Base-by-base conservation (phyloP, 1,139 yeast genomes). In the Pichia sp. region DNA sequence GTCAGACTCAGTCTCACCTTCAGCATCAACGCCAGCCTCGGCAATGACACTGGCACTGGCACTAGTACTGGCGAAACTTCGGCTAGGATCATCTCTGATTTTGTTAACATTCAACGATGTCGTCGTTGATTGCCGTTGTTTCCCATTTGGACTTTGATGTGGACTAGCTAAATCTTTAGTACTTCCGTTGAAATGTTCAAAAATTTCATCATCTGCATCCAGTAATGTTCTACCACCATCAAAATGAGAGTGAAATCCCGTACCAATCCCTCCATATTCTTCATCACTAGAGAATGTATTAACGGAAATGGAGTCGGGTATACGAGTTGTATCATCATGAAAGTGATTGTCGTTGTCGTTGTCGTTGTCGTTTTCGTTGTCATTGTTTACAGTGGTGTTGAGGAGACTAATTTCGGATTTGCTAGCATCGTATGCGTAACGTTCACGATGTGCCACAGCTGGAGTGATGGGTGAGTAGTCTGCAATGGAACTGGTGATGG, bases 261-360 rank as follows among this genome's bases (percentile, higher is more conserved):
- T n/a, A n/a, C n/a, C n/a, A n/a, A n/a, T n/a, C n/a, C n/a, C n/a
- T n/a, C n/a, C n/a, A n/a, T n/a, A n/a, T 8, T 19, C 32, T 13
- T 38, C 45, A 18, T 36, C 41, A 27, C 44, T 40, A 7, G 46
- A 42, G 18, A 44, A 44, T 9, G 47, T 44, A n/a, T 28, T 37
- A 5, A 41, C 39, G 2, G 47, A n/a, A n/a, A n/a, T n/a, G n/a
- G n/a, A n/a, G n/a, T n/a, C n/a, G n/a, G n/a, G n/a, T n/a, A n/a
- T n/a, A n/a, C n/a, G n/a, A n/a, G n/a, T n/a, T n/a, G n/a, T n/a
- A n/a, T n/a, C n/a, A n/a, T n/a, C n/a, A n/a, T n/a, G 16, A 9
- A 5, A 27, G 15, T n/a, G 30, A 27, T n/a, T n/a, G n/a, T n/a
- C n/a, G n/a, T n/a, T n/a, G n/a, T n/a, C n/a, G n/a, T n/a, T n/a